Percentiles rank a stretch among this genome's conserved stretches.
phyloP scores from a whole-genome alignment of 441 rosid species.

The Brassica hybrid region DNA sequence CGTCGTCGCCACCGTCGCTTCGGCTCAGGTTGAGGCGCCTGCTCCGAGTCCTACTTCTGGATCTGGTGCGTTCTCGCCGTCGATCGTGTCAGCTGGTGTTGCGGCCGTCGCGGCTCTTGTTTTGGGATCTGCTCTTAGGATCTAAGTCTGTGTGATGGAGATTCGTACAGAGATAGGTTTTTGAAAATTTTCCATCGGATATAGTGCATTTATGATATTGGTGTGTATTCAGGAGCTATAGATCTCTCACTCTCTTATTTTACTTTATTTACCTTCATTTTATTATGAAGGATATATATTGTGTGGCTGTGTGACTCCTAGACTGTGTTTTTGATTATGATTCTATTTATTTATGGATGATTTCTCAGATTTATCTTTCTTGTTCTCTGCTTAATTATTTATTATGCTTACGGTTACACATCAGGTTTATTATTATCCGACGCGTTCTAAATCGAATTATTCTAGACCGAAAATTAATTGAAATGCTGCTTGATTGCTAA shows the following conservation, averaged over 20 bases:
- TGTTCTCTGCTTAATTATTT: background rate
- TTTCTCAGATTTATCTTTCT: background rate
- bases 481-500: background rate
- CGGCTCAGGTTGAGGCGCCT: constrained; percentile 43
- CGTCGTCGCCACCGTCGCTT: constrained; percentile 31
- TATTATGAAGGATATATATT: background rate
- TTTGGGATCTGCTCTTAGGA: constrained; percentile 44
- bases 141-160: constrained; percentile 33
- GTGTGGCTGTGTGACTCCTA: background rate
- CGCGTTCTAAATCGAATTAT: background rate
- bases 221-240: constrained; percentile 41
- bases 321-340: constrained; percentile 23
- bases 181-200: background rate
- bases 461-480: background rate
- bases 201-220: constrained; percentile 31
- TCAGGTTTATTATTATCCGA: background rate
- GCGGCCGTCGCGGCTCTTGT: constrained; percentile 41
- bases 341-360: constrained; percentile 35
- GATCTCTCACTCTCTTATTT: constrained; percentile 18
- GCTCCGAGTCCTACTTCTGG: constrained; percentile 43
- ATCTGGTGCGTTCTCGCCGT: constrained; percentile 34
- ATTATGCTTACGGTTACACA: background rate
- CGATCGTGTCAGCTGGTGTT: constrained; percentile 42
- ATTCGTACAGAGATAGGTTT: constrained; percentile 46
- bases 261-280: constrained; percentile 28